phyloP scores from a whole-genome alignment of 768 basidiomycete species.

The Rubroboletus satanas region DNA sequence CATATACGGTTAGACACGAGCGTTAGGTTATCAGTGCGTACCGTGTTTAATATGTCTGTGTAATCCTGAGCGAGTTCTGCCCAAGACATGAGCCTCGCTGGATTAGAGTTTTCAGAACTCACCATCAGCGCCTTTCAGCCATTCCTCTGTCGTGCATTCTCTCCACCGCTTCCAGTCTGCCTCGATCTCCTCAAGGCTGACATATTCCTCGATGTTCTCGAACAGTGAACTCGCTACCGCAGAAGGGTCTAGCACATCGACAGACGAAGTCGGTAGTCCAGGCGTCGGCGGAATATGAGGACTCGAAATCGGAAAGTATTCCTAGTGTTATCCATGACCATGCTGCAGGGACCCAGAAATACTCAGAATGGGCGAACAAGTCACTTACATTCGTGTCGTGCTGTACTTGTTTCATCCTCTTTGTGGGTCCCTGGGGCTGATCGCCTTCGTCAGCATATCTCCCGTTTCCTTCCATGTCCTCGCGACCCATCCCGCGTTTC shows the following conservation, averaged over 20 bases:
- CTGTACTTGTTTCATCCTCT: constrained; percentile 15
- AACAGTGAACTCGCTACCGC: constrained; percentile 16
- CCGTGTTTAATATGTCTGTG: constrained; percentile 20
- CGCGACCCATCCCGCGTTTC: constrained; percentile 15
- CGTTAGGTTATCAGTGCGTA: constrained; percentile 6
- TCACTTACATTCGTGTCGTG: constrained; percentile 20
- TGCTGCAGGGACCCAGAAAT: not conserved
- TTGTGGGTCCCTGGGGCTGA: constrained; percentile 8
- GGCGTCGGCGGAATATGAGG: constrained; percentile 20
- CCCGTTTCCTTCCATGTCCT: constrained; percentile 10
- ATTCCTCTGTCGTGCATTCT: constrained; percentile 29
- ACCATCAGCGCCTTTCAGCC: constrained; percentile 31
- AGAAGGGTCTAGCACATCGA: constrained; percentile 1
- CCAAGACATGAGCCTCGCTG: not conserved
- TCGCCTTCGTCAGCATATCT: constrained; percentile 1
- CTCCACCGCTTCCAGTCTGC: constrained; percentile 27
- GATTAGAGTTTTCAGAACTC: not conserved
- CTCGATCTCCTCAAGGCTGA: constrained; percentile 22
- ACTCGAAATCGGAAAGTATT: constrained; percentile 21
- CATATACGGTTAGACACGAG: not conserved
- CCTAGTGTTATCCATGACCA: constrained; percentile 8
- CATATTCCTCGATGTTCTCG: constrained; percentile 15
- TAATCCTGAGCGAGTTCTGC: constrained; percentile 20
- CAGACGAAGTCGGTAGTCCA: not conserved
- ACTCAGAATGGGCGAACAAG: not conserved